phyloP scores from a whole-genome alignment of 1,284 basidiomycete genomes.

The Rhodotorula mucilaginosa region DNA sequence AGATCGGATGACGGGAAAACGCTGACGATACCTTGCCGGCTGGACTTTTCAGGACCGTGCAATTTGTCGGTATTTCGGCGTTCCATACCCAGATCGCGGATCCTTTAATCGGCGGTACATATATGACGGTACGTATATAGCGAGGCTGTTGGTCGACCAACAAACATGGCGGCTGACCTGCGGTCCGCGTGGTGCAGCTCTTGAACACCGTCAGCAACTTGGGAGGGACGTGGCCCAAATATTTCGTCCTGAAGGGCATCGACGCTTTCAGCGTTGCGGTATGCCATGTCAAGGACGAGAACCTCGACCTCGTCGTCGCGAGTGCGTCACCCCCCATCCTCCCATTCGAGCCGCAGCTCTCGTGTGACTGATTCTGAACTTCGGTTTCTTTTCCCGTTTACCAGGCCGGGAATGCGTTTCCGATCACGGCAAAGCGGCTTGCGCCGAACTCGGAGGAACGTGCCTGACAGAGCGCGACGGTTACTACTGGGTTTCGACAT shows the following conservation, averaged over 20 bases:
- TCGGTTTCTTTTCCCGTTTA: background rate
- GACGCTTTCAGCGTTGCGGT: constrained; percentile 79
- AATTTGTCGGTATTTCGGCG: constrained; percentile 96
- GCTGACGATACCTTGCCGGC: background rate
- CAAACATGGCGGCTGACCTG: background rate
- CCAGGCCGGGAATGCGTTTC: constrained; percentile 80
- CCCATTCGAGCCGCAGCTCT: background rate
- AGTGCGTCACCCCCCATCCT: constrained; percentile 11
- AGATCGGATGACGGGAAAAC: constrained; percentile 8
- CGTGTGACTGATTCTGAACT: background rate
- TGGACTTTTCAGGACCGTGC: constrained; percentile 70
- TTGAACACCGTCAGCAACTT: constrained; percentile 96
- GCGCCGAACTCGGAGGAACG: constrained; percentile 69
- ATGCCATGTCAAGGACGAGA: constrained; percentile 64
- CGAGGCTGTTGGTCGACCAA: background rate
- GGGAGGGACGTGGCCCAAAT: constrained; percentile 96
- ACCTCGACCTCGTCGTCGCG: constrained; percentile 54
- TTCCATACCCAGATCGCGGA: constrained; percentile 98
- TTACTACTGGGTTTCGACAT: constrained; percentile 78
- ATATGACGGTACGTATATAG: constrained; percentile 66
- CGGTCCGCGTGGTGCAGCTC: constrained; percentile 47
- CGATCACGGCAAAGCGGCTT: constrained; percentile 78
- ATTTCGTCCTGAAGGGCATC: constrained; percentile 86
- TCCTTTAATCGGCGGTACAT: constrained; percentile 94
- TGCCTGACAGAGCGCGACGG: constrained; percentile 86